phyloP scores from a whole-genome alignment of 208 protist species.

The Crithidia mellificae region DNA sequence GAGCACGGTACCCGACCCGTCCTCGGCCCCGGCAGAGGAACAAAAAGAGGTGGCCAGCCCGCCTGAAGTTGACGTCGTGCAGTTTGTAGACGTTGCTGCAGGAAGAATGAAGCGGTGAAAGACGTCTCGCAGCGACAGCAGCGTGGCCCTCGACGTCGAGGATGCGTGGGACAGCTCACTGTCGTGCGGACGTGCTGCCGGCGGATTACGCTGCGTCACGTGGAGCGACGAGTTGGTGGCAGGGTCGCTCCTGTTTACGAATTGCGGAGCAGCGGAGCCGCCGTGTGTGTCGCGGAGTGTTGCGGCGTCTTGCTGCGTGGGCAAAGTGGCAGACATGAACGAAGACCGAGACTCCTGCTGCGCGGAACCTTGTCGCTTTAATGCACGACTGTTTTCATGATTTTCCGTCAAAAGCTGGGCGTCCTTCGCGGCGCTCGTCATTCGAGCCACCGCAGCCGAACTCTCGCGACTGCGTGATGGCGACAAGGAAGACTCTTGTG shows the following conservation, averaged over 20 bases:
- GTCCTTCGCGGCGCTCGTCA: conserved; percentile 16
- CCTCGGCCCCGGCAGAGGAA: conserved; percentile 5
- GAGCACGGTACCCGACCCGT: conserved; percentile 27
- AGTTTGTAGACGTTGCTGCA: too few species aligned
- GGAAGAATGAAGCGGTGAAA: conserved; percentile 21
- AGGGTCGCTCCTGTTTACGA: background rate
- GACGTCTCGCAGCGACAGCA: conserved; percentile 34
- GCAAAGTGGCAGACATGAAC: too few species aligned
- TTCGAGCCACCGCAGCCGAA: conserved; percentile 10
- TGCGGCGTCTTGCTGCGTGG: background rate
- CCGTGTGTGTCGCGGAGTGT: background rate
- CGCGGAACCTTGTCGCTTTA: too few species aligned
- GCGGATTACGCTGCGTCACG: too few species aligned
- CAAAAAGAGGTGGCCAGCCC: too few species aligned
- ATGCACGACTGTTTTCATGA: too few species aligned
- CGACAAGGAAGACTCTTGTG: background rate
- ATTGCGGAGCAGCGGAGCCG: background rate
- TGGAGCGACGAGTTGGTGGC: background rate
- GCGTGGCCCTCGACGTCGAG: background rate
- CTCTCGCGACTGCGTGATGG: conserved; percentile 6
- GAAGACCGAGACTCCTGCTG: too few species aligned
- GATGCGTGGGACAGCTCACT: conserved; percentile 5
- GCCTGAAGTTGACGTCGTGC: too few species aligned
- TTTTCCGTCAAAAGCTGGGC: background rate
- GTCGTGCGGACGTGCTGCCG: background rate